Percentiles rank a stretch among this genome's conserved stretches.
These are phyloP conservation scores for Laetiporus sulphureus DNA, from an alignment of 1,284 basidiomycete genomes.

Conservation along the genomic window DNA sequence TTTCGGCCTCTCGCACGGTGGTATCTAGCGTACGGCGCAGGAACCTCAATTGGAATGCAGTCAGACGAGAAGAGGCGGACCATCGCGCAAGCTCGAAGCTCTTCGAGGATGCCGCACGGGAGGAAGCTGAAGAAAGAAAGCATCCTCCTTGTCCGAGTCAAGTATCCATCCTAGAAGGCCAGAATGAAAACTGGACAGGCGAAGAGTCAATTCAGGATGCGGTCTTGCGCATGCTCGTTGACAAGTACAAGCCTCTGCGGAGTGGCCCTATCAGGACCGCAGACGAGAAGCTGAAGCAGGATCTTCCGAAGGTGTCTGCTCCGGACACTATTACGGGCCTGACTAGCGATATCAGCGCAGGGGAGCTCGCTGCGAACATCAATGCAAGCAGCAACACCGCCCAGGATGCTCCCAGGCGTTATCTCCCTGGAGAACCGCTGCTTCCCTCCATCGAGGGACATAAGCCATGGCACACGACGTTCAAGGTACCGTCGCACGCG, in stretches of 20 bases:
- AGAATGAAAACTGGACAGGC: constrained; percentile 67
- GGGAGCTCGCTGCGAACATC: constrained; percentile 5
- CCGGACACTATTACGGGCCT: too few relatives aligned
- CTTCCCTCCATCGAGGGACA: constrained; percentile 50
- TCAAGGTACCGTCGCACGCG: constrained; percentile 51
- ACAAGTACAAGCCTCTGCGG: constrained; percentile 78
- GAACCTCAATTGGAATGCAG: too few relatives aligned
- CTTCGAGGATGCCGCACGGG: constrained; percentile 60
- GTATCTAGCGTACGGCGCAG: too few relatives aligned
- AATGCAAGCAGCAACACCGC: background rate
- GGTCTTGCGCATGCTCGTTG: constrained; percentile 79
- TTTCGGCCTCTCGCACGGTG: too few relatives aligned
- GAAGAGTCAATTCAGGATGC: constrained; percentile 70
- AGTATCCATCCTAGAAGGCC: constrained; percentile 29
- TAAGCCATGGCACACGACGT: constrained; percentile 66
- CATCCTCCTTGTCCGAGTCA: constrained; percentile 23
- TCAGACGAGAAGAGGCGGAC: constrained; percentile 10
- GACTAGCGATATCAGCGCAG: constrained; percentile 1
- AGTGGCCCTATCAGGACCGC: constrained; percentile 57
- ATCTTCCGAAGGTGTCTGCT: constrained; percentile 29
- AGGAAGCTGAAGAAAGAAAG: constrained; percentile 36
- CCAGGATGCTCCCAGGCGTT: background rate
- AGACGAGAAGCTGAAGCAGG: constrained; percentile 66
- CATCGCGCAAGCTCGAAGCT: constrained; percentile 55
- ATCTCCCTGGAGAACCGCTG: constrained; percentile 32